Percentiles rank a stretch among this genome's conserved stretches.
Conservation (phyloP, 1,284 basidiomycete species). For the Heterobasidion parviporum region DNA sequence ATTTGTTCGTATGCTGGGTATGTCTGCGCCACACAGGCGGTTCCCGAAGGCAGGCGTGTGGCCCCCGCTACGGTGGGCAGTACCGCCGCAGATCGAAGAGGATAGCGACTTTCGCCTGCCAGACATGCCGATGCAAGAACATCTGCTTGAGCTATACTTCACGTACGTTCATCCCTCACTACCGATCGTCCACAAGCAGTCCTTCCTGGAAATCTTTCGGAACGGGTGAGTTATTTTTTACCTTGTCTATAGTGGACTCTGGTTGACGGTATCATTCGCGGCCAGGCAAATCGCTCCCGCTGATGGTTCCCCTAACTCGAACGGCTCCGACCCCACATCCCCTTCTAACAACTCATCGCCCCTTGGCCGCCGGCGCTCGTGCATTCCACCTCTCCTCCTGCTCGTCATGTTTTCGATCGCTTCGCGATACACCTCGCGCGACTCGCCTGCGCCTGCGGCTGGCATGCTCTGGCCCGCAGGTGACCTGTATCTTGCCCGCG, state of each 20-base stretch:
- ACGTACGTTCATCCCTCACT: constrained; percentile 69
- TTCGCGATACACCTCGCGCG: constrained; percentile 48
- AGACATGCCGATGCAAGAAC: constrained; percentile 47
- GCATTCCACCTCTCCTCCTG: constrained; percentile 57
- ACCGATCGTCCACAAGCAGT: constrained; percentile 63
- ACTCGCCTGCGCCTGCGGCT: constrained; percentile 25
- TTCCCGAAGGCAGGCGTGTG: constrained; percentile 80
- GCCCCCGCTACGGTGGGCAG: constrained; percentile 46
- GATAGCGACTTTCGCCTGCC: constrained; percentile 41
- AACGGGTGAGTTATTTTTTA: constrained; percentile 18
- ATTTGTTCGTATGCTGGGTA: neutral
- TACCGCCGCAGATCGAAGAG: constrained; percentile 26
- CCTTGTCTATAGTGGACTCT: neutral
- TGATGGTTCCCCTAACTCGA: constrained; percentile 14
- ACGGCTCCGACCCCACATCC: constrained; percentile 11
- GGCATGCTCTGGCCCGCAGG: constrained; percentile 77
- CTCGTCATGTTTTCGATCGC: constrained; percentile 75
- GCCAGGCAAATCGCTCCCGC: constrained; percentile 10
- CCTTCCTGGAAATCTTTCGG: constrained; percentile 58
- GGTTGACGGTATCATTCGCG: too few relatives aligned
- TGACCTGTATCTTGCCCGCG: constrained; percentile 63
- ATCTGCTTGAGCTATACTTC: constrained; percentile 71
- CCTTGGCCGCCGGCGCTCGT: constrained; percentile 29
- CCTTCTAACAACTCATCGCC: constrained; percentile 25
- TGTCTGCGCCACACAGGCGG: constrained; percentile 36